Evolutionary conservation across 148 eudicot genomes (phyloP).

Genomic region (Fagopyrum tataricum): DNA sequence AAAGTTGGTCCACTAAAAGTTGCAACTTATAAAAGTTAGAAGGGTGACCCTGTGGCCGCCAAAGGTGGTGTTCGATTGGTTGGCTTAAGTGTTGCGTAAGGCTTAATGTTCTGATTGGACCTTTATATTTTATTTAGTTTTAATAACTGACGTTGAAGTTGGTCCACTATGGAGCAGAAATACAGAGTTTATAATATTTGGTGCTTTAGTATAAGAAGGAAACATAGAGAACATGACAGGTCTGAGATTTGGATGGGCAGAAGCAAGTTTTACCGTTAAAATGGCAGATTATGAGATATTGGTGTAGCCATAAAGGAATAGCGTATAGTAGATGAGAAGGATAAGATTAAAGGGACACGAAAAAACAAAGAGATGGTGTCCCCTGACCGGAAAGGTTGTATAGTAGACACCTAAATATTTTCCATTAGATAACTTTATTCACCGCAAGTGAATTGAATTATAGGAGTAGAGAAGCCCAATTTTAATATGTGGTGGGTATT

Average conservation of each 20-base stretch:
- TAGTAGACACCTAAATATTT: background rate
- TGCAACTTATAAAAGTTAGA: no score
- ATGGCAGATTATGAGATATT: background rate
- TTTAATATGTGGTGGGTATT: constrained; percentile 7
- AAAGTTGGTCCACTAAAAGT: no score
- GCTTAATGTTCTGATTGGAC: background rate
- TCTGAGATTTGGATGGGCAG: background rate
- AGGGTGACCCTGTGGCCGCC: no score
- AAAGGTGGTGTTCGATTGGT: no score
- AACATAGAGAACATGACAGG: constrained; percentile 5
- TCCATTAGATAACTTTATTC: background rate
- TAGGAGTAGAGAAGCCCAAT: background rate
- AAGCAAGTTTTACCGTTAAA: background rate
- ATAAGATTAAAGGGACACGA: background rate
- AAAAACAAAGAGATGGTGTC: background rate
- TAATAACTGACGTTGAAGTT: background rate
- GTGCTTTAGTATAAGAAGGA: background rate
- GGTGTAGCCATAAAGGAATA: background rate
- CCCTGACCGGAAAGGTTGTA: background rate
- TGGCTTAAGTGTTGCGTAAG: background rate
- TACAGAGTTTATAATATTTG: background rate
- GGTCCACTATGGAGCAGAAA: background rate
- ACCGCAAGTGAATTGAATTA: background rate
- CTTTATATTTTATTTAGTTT: background rate
- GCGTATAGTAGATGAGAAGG: background rate